Evolutionary conservation across 169 alveolate genomes (phyloP).

Genomic region (Eimeria acervulina): DNA sequence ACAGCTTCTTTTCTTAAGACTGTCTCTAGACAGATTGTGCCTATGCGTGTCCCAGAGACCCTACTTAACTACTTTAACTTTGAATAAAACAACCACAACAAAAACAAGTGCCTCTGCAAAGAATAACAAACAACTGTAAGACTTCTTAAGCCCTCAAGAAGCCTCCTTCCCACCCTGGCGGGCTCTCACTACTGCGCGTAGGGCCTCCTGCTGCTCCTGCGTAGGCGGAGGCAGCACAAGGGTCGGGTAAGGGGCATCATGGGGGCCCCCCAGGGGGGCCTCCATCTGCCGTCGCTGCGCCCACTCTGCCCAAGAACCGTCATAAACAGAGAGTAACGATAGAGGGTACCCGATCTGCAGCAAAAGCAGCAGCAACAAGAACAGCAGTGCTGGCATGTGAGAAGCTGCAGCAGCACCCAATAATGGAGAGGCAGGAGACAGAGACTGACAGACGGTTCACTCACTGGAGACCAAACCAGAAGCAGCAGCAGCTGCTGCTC

Average conservation of each 20-base stretch:
- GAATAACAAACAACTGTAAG: no score
- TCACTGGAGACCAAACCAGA: no score
- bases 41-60: no score
- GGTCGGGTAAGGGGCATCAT: neutral
- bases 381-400: neutral
- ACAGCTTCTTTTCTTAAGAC: no score
- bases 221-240: constrained; percentile 37
- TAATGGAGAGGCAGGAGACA: no score
- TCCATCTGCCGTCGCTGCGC: constrained; percentile 64
- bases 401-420: neutral
- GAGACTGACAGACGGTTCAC: neutral
- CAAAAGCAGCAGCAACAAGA: neutral
- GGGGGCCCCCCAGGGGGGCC: constrained; percentile 30
- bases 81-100: no score
- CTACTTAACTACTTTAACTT: no score
- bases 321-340: constrained; percentile 57
- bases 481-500: constrained; percentile 63
- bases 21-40: no score
- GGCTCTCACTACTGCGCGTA: neutral
- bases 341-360: constrained; percentile 51
- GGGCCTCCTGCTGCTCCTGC: constrained; percentile 57
- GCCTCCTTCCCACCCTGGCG: neutral
- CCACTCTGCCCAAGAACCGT: constrained; percentile 77
- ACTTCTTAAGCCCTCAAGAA: neutral
- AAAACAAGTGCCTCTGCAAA: no score